Evolutionary conservation across 1,139 yeast species (phyloP).

Genomic region (Suhomyces kunorum): DNA sequence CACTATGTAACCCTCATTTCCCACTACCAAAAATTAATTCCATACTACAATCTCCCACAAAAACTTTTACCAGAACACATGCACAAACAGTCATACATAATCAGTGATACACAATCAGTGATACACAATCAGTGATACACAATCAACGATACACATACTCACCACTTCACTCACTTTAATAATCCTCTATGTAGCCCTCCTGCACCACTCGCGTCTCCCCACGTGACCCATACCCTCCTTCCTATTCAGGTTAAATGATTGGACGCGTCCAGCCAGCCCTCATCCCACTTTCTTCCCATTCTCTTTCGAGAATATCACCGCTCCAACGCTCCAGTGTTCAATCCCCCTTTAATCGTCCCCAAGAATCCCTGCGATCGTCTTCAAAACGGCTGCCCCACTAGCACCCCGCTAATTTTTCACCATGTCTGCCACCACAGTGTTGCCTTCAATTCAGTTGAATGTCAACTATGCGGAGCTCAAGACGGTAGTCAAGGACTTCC

Average conservation of each 20-base stretch:
- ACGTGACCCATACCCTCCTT: background rate
- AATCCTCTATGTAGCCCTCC: no score
- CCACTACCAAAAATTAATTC: no score
- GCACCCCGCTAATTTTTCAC: constrained; percentile 2
- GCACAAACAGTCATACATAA: no score
- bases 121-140: no score
- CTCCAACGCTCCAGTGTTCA: background rate
- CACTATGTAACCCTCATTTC: no score
- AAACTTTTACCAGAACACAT: no score
- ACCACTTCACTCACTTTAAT: no score
- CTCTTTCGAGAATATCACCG: background rate
- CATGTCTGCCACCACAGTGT: constrained; percentile 35
- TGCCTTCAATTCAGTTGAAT: constrained; percentile 59
- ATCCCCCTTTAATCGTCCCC: background rate
- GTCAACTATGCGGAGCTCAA: constrained; percentile 63
- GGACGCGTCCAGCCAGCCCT: constrained; percentile 7
- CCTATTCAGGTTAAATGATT: constrained; percentile 5
- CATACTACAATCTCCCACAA: no score
- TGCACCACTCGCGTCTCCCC: no score
- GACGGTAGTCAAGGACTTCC: constrained; percentile 55
- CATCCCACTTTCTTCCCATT: background rate
- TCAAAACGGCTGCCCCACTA: constrained; percentile 1
- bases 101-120: no score
- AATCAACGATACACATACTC: no score
- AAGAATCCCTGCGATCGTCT: background rate